Percentiles rank a stretch among this genome's conserved stretches.
phyloP scores from a whole-genome alignment of 1,139 yeast species.

The Yarrowia galli region DNA sequence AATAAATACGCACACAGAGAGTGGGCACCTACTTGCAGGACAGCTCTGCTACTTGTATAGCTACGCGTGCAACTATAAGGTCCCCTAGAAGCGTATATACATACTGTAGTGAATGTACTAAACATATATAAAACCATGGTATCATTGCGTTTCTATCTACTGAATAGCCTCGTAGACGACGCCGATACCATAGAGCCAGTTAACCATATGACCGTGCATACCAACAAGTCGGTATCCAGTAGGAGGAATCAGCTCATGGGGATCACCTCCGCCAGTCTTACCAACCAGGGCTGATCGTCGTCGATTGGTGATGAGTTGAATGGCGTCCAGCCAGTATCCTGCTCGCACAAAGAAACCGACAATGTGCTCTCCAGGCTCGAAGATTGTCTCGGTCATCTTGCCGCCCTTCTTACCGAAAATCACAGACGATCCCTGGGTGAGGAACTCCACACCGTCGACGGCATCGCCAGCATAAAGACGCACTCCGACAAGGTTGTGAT shows the following conservation, averaged over 20 bases:
- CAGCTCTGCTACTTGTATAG: no score
- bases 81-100: no score
- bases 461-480: constrained; percentile 76
- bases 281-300: constrained; percentile 57
- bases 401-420: constrained; percentile 68
- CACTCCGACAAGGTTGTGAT: constrained; percentile 55
- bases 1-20: no score
- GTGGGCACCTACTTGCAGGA: no score
- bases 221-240: constrained; percentile 66
- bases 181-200: constrained; percentile 80
- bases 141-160: not conserved
- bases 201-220: constrained; percentile 67
- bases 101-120: no score
- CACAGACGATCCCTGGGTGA: constrained; percentile 46
- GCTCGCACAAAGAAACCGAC: constrained; percentile 67
- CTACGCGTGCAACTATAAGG: no score
- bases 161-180: constrained; percentile 54
- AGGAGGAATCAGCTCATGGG: constrained; percentile 67
- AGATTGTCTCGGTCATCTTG: constrained; percentile 60
- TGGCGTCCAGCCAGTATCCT: constrained; percentile 91
- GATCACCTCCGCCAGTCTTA: constrained; percentile 75
- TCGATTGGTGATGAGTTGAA: constrained; percentile 66
- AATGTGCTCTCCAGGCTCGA: constrained; percentile 66
- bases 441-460: constrained; percentile 72
- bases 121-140: not conserved